phyloP scores from a whole-genome alignment of 2,329 filamentous ascomycete genomes.

The Exophiala mesophila region DNA sequence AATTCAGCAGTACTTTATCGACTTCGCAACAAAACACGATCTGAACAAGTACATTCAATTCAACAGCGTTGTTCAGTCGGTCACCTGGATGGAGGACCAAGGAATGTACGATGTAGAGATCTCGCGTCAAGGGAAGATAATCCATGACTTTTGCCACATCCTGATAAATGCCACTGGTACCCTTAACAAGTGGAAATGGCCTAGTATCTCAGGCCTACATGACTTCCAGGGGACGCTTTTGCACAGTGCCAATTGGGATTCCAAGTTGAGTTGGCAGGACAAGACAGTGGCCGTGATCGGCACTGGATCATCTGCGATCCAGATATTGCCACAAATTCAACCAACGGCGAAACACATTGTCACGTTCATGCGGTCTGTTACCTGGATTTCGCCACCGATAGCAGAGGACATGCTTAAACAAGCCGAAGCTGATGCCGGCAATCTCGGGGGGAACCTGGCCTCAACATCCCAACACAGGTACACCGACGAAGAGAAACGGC shows the following conservation, averaged over 20 bases:
- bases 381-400: conserved; percentile 25
- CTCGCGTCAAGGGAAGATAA: conserved; percentile 21
- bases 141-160: conserved; percentile 8
- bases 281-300: conserved; percentile 16
- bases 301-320: conserved; percentile 11
- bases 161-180: conserved; percentile 41
- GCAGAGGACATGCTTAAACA: conserved; percentile 2
- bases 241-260: conserved; percentile 43
- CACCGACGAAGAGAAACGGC: conserved; percentile 18
- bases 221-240: conserved; percentile 43
- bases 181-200: conserved; percentile 41
- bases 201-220: conserved; percentile 43
- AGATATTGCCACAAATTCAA: conserved; percentile 13
- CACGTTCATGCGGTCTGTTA: conserved; percentile 30
- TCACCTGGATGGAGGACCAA: conserved; percentile 10
- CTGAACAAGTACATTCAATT: conserved; percentile 7
- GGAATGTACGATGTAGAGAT: conserved; percentile 9
- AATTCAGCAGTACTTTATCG: conserved; percentile 29
- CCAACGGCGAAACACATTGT: conserved; percentile 27
- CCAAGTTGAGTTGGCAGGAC: conserved; percentile 12
- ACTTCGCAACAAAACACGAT: conserved; percentile 24
- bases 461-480: neutral
- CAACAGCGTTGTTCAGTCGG: conserved; percentile 3
- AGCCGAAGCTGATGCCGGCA: neutral
- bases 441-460: neutral